Evolutionary conservation across 306 rosid genomes (phyloP).

Genomic region (Fragaria nilgerrensis): DNA sequence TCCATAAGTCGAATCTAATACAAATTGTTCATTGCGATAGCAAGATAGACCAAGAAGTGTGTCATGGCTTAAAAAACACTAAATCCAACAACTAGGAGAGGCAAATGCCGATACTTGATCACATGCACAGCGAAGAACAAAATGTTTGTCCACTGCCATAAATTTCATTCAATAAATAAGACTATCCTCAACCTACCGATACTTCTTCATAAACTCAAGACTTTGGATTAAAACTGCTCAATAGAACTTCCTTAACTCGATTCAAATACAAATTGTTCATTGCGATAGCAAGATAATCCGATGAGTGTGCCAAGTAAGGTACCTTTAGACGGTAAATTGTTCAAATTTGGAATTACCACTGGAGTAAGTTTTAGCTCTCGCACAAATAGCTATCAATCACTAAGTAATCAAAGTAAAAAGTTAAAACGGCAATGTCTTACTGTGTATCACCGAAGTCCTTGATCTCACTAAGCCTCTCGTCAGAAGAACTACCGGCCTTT

Average conservation of each 20-base stretch:
- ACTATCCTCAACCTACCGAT: background rate
- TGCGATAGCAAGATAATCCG: too few species aligned
- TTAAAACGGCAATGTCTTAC: constrained; percentile 37
- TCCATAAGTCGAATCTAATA: background rate
- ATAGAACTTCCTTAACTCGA: background rate
- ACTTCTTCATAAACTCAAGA: background rate
- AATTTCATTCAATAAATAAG: too few species aligned
- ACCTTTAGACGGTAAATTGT: background rate
- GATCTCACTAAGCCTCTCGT: constrained; percentile 49
- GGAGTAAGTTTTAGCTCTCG: too few species aligned
- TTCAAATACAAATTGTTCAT: background rate
- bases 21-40: background rate
- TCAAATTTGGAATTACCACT: too few species aligned
- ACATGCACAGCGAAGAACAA: background rate
- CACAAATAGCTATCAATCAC: too few species aligned
- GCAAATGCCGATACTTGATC: background rate
- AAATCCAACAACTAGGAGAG: background rate
- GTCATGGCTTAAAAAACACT: background rate
- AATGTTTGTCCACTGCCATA: too few species aligned
- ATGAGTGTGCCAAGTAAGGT: background rate
- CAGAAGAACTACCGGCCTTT: constrained; percentile 70
- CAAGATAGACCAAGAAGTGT: too few species aligned
- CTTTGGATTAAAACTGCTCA: background rate
- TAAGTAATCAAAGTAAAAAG: background rate
- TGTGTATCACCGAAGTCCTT: constrained; percentile 55